Conservation (phyloP, 1,284 basidiomycete species). For the Cryptococcus sp. region DNA sequence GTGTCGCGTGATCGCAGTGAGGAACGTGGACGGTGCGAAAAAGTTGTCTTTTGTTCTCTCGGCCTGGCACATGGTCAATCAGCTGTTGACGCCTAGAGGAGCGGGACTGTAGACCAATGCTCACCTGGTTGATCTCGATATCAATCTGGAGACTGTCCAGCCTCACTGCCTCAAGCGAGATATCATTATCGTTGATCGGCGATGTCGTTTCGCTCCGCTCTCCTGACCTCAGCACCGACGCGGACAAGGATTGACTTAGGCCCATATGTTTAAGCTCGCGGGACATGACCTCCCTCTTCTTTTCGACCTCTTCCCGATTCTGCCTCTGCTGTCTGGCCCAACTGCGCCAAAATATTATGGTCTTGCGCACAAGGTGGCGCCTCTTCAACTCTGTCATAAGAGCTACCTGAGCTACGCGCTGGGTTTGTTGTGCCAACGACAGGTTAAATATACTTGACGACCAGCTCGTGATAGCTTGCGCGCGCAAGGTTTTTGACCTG, state of each 20-base stretch:
- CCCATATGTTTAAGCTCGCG: constrained; percentile 31
- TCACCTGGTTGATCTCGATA: constrained; percentile 21
- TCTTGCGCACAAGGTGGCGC: constrained; percentile 13
- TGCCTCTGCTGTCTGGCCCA: constrained; percentile 20
- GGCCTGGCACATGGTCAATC: constrained; percentile 12
- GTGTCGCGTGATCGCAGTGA: constrained; percentile 32
- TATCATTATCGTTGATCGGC: constrained; percentile 6
- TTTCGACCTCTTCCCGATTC: constrained; percentile 15
- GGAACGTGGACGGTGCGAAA: constrained; percentile 35
- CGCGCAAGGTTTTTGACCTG: constrained; percentile 15
- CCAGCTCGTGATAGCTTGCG: constrained; percentile 20
- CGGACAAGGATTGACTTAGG: constrained; percentile 19
- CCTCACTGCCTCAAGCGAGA: constrained; percentile 3
- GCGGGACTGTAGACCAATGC: not conserved
- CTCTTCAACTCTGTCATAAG: constrained; percentile 14
- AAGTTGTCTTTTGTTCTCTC: constrained; percentile 32
- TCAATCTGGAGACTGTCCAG: constrained; percentile 18
- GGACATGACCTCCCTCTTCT: constrained; percentile 24
- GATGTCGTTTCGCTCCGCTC: constrained; percentile 4
- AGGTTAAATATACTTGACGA: constrained; percentile 10
- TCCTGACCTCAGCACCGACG: not conserved
- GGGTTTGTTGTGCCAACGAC: constrained; percentile 15
- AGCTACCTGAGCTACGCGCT: constrained; percentile 4
- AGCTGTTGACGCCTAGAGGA: not conserved
- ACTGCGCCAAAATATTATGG: constrained; percentile 23